Evolutionary conservation across 2,329 filamentous ascomycete species (phyloP).

Genomic region (Aspergillus pseudonomiae): DNA sequence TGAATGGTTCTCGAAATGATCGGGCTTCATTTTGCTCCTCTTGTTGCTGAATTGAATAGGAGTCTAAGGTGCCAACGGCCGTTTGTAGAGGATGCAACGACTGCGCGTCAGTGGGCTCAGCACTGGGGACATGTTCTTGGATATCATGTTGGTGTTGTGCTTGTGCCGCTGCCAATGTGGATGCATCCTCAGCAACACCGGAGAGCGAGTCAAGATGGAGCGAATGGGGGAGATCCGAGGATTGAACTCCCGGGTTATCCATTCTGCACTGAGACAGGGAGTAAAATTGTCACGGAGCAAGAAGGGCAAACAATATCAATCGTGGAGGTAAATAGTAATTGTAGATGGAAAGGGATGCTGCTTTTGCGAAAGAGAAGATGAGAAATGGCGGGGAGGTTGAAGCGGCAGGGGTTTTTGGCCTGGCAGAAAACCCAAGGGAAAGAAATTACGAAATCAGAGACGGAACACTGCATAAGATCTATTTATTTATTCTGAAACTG

Average conservation of each 20-base stretch:
- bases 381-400: constrained; percentile 25
- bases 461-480: background rate
- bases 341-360: constrained; percentile 28
- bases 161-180: constrained; percentile 21
- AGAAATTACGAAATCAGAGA: background rate
- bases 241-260: constrained; percentile 26
- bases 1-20: constrained; percentile 21
- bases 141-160: constrained; percentile 11
- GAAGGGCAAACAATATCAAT: background rate
- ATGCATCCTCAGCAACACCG: constrained; percentile 27
- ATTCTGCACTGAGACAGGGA: constrained; percentile 20
- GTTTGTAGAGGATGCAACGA: constrained; percentile 32
- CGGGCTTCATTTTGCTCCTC: constrained; percentile 19
- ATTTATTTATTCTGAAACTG: background rate
- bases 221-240: constrained; percentile 24
- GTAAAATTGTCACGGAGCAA: background rate
- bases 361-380: constrained; percentile 31
- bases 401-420: constrained; percentile 24
- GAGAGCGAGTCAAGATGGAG: constrained; percentile 26
- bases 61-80: constrained; percentile 26
- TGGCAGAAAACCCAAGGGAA: background rate
- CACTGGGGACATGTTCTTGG: constrained; percentile 25
- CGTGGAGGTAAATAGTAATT: constrained; percentile 1
- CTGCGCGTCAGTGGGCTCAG: constrained; percentile 25
- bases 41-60: constrained; percentile 16